Conservation (phyloP, 1,139 yeast species). For the Candida pseudocylindracea region DNA sequence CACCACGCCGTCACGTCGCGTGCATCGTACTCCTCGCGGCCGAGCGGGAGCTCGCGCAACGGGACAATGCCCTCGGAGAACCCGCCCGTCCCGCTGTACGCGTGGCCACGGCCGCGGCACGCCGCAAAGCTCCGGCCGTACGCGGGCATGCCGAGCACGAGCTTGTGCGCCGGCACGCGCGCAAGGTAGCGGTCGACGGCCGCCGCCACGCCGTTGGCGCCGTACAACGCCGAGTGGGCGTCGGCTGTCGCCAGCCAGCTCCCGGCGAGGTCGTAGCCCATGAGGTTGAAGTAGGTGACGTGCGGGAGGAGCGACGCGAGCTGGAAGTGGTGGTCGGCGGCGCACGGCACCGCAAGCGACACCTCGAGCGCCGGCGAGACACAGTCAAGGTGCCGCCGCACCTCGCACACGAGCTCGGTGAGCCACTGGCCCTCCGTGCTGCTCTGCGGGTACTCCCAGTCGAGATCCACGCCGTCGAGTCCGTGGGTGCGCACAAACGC, state of each 20-base stretch:
- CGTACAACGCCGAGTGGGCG: slow-evolving; percentile 52
- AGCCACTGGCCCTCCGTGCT: slow-evolving; percentile 22
- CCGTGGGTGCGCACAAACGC: slow-evolving; percentile 27
- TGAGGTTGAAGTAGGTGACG: slow-evolving; percentile 57
- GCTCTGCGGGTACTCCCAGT: slow-evolving; percentile 75
- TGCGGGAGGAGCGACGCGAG: slow-evolving; percentile 24
- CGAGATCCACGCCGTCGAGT: slow-evolving; percentile 82
- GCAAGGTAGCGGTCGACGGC: slow-evolving; percentile 16
- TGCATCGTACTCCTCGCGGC: slow-evolving; percentile 25
- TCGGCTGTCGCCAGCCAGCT: slow-evolving; percentile 41
- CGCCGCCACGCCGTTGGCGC: slow-evolving; percentile 7
- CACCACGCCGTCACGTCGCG: slow-evolving; percentile 35
- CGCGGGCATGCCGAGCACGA: slow-evolving; percentile 75
- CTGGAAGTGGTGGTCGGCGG: slow-evolving; percentile 5
- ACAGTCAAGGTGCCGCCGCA: slow-evolving; percentile 21
- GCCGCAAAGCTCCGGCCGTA: slow-evolving; percentile 53
- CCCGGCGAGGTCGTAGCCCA: slow-evolving; percentile 82
- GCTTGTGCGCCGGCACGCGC: slow-evolving; percentile 18
- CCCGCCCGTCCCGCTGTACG: slow-evolving; percentile 21
- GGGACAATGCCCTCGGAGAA: slow-evolving; percentile 21
- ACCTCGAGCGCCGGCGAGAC: slow-evolving; percentile 15
- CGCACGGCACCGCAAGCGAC: slow-evolving; percentile 64
- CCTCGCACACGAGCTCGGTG: slow-evolving; percentile 12
- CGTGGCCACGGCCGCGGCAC: slow-evolving; percentile 13
- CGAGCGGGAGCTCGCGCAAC: slow-evolving; percentile 26